Evolutionary conservation across 305 asterid genomes (phyloP).

Genomic region (Galium porrigens): DNA sequence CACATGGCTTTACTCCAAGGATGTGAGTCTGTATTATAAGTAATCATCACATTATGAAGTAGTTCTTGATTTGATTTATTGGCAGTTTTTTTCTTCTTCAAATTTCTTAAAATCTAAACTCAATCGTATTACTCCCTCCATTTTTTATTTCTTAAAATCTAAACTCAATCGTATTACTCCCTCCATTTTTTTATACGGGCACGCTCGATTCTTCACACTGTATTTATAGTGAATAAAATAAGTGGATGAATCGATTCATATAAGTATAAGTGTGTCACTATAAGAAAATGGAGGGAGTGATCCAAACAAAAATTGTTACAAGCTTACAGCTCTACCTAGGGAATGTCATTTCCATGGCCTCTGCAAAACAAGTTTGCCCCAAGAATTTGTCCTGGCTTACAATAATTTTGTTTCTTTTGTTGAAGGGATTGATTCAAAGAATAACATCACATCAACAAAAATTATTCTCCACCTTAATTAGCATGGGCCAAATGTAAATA

Average conservation of each 20-base stretch:
- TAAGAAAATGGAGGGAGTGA: background rate
- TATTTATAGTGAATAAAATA: no score
- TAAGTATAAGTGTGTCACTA: no score
- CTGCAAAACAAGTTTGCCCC: background rate
- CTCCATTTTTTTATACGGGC: no score
- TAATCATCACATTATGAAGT: background rate
- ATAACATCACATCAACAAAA: background rate
- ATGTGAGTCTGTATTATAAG: constrained; percentile 7
- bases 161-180: no score
- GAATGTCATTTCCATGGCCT: background rate
- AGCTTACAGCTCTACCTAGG: background rate
- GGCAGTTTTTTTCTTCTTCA: background rate
- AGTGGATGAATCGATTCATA: background rate
- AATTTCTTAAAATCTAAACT: background rate
- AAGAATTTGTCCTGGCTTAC: background rate
- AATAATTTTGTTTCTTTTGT: background rate
- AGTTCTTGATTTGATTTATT: background rate
- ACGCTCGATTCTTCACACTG: no score
- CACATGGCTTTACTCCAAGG: constrained; percentile 20
- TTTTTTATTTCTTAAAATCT: background rate
- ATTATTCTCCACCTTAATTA: background rate
- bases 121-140: background rate
- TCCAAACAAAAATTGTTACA: background rate
- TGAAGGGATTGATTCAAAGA: background rate
- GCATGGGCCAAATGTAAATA: background rate